Conservation (phyloP, 2,329 filamentous ascomycete species). For the Ophiostoma novo-ulmi region DNA sequence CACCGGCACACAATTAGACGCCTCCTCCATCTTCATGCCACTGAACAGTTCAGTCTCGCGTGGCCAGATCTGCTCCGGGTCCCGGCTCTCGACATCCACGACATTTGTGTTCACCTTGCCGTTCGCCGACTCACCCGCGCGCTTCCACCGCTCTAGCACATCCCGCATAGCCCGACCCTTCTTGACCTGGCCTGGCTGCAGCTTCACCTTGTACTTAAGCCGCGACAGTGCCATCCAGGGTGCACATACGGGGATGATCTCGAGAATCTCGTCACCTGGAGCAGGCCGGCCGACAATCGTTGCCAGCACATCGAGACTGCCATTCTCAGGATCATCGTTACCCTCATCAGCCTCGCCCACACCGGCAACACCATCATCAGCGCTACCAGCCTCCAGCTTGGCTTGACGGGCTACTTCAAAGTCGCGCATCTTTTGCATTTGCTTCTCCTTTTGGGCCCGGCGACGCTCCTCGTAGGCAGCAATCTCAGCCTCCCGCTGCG, state of each 20-base stretch:
- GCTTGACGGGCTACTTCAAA: slow-evolving; percentile 64
- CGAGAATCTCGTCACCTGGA: slow-evolving; percentile 75
- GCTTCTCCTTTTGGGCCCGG: slow-evolving; percentile 70
- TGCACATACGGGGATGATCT: slow-evolving; percentile 58
- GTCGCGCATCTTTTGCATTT: slow-evolving; percentile 68
- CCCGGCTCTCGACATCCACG: slow-evolving; percentile 55
- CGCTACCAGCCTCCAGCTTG: slow-evolving; percentile 55
- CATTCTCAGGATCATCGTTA: slow-evolving; percentile 53
- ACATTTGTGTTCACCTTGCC: slow-evolving; percentile 40
- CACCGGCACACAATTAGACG: slow-evolving; percentile 74
- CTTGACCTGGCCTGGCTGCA: slow-evolving; percentile 85
- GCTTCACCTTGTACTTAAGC: slow-evolving; percentile 90
- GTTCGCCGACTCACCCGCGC: slow-evolving; percentile 48
- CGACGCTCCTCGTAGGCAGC: slow-evolving; percentile 69
- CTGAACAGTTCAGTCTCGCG: slow-evolving; percentile 80
- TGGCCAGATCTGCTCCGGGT: slow-evolving; percentile 75
- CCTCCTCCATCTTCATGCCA: slow-evolving; percentile 73
- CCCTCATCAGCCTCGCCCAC: slow-evolving; percentile 50
- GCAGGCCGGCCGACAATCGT: slow-evolving; percentile 71
- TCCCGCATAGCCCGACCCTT: slow-evolving; percentile 94
- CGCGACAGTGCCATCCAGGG: slow-evolving; percentile 59
- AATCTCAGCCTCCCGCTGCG: slow-evolving; percentile 64
- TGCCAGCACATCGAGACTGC: slow-evolving; percentile 51
- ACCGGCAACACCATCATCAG: slow-evolving; percentile 53
- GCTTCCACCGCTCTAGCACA: slow-evolving; percentile 74